These are phyloP conservation scores for Silene latifolia DNA, from an alignment of 148 eudicot species.

Conservation along the genomic window DNA sequence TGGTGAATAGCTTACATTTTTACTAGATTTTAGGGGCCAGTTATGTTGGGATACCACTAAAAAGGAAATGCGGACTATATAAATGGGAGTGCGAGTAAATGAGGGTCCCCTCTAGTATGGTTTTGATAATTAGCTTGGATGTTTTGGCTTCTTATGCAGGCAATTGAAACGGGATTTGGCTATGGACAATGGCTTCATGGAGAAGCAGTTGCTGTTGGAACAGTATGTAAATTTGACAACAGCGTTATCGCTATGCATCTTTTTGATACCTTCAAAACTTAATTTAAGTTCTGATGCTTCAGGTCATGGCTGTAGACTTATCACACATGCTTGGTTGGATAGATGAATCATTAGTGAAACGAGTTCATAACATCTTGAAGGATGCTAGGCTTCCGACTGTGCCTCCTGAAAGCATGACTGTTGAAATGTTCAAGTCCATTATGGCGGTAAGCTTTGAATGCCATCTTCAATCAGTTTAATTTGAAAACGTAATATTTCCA, in stretches of 20 bases:
- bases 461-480: not conserved
- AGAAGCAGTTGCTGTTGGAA: slow-evolving; percentile 98
- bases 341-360: slow-evolving; percentile 69
- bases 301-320: slow-evolving; percentile 99
- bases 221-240: slow-evolving; percentile 37
- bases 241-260: not conserved
- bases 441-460: slow-evolving; percentile 75
- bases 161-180: slow-evolving; percentile 84
- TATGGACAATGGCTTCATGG: slow-evolving; percentile 98
- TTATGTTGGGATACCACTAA: no score
- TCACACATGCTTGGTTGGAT: slow-evolving; percentile 96
- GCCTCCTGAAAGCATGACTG: slow-evolving; percentile 80
- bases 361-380: slow-evolving; percentile 56
- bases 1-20: no score
- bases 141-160: slow-evolving; percentile 44
- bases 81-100: not conserved
- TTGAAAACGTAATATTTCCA: no score
- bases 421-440: slow-evolving; percentile 87
- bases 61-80: no score
- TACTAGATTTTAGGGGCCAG: no score
- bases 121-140: slow-evolving; percentile 1
- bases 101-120: not conserved
- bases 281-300: slow-evolving; percentile 15
- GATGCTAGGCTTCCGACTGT: slow-evolving; percentile 73
- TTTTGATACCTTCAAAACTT: slow-evolving; percentile 6